These are phyloP conservation scores for Monilinia laxa DNA, from an alignment of 2,329 filamentous ascomycete genomes.

Conservation along the genomic window DNA sequence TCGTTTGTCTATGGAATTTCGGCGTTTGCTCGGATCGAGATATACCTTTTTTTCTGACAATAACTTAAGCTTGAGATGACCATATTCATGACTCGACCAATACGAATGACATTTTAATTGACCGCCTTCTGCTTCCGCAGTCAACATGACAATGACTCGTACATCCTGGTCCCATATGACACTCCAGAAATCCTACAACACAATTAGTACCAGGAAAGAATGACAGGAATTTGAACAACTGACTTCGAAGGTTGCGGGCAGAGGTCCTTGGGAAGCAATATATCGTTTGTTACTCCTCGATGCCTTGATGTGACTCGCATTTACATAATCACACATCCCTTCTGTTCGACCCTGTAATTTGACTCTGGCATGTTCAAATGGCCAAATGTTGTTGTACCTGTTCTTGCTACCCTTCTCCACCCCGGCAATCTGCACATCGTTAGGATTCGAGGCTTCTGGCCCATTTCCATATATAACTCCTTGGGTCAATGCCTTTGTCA, in stretches of 20 bases:
- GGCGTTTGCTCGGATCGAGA: conserved; percentile 59
- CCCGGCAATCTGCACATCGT: conserved; percentile 72
- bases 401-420: conserved; percentile 96
- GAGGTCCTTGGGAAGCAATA: conserved; percentile 91
- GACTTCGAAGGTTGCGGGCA: conserved; percentile 88
- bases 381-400: conserved; percentile 95
- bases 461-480: conserved; percentile 55
- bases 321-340: conserved; percentile 87
- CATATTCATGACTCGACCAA: conserved; percentile 80
- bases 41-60: conserved; percentile 82
- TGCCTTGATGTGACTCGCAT: conserved; percentile 83
- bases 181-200: conserved; percentile 86
- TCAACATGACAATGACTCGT: conserved; percentile 93
- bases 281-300: conserved; percentile 85
- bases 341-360: conserved; percentile 66
- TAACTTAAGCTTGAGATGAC: conserved; percentile 69
- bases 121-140: conserved; percentile 88
- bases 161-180: conserved; percentile 97
- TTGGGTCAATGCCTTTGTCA: conserved; percentile 74
- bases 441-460: conserved; percentile 35
- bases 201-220: conserved; percentile 26
- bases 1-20: conserved; percentile 42
- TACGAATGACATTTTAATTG: conserved; percentile 95
- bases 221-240: conserved; percentile 39
- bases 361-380: conserved; percentile 90